Evolutionary conservation across 2,329 filamentous ascomycete species (phyloP).

Genomic region (Pestalotiopsis sp.): DNA sequence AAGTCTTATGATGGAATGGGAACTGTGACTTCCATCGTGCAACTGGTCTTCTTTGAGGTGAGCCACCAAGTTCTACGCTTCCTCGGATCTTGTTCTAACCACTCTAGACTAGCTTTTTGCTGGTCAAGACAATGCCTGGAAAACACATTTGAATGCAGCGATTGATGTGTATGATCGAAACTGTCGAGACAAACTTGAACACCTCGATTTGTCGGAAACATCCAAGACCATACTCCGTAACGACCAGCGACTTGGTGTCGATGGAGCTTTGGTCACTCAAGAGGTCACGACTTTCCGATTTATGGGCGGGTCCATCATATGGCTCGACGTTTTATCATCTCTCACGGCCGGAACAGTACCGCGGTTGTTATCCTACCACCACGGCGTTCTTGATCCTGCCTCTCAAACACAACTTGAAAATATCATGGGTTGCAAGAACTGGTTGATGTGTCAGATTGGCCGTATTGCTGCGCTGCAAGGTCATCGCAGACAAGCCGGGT

Average conservation of each 20-base stretch:
- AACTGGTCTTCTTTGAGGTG: constrained; percentile 1
- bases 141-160: not conserved
- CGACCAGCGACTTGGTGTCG: not conserved
- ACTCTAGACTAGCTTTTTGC: not conserved
- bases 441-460: constrained; percentile 11
- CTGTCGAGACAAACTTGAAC: not conserved
- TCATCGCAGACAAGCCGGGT: not conserved
- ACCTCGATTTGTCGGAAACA: not conserved
- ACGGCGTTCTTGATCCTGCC: not conserved
- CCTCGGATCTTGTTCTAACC: not conserved
- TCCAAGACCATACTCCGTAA: not conserved
- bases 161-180: not conserved
- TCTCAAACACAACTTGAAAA: constrained; percentile 8
- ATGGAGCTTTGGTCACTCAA: not conserved
- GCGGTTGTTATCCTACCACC: constrained; percentile 2
- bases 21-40: not conserved
- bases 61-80: not conserved
- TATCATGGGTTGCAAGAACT: constrained; percentile 15
- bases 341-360: constrained; percentile 1
- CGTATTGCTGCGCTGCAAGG: constrained; percentile 8
- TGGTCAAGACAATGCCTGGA: not conserved
- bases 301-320: not conserved
- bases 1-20: not conserved
- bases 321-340: constrained; percentile 10
- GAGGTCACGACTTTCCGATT: constrained; percentile 1